Percentiles rank a stretch among this genome's conserved stretches.
Evolutionary conservation across 768 basidiomycete genomes (phyloP).

Genomic region (Hypsizygus marmoreus): DNA sequence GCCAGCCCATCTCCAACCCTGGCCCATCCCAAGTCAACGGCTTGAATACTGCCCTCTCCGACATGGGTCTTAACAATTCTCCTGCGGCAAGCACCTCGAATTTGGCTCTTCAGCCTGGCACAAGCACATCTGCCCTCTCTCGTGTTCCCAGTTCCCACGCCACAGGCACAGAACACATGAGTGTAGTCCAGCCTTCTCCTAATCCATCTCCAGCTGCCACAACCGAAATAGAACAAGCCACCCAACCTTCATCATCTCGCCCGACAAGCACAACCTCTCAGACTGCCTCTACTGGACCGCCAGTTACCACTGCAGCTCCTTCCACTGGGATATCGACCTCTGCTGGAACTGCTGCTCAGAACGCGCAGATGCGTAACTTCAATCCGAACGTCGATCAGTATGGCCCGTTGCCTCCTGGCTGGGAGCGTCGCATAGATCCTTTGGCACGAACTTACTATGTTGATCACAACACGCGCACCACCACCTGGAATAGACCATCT

Average conservation of each 20-base stretch:
- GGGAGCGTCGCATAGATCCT: conserved; percentile 98
- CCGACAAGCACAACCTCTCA: conserved; percentile 25
- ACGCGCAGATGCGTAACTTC: conserved; percentile 75
- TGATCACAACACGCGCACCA: conserved; percentile 96
- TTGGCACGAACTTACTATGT: conserved; percentile 97
- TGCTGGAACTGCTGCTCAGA: conserved; percentile 46
- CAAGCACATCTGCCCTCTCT: conserved; percentile 49
- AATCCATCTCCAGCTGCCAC: conserved; percentile 24
- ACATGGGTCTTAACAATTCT: conserved; percentile 63
- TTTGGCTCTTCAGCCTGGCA: conserved; percentile 41
- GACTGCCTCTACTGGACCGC: conserved; percentile 14
- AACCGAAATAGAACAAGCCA: conserved; percentile 25
- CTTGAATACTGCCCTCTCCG: conserved; percentile 57
- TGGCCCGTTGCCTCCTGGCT: conserved; percentile 86
- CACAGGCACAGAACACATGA: conserved; percentile 46
- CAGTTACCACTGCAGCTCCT: conserved; percentile 24
- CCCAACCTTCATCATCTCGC: conserved; percentile 27
- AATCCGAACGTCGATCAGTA: conserved; percentile 95
- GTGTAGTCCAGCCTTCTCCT: conserved; percentile 42
- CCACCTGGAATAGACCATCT: conserved; percentile 96
- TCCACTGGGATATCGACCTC: conserved; percentile 28
- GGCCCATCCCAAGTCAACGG: conserved; percentile 73
- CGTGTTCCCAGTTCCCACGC: conserved; percentile 71
- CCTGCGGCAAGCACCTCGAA: conserved; percentile 61
- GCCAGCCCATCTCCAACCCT: conserved; percentile 81